These are phyloP conservation scores for Sporothrix brunneoviolacea DNA, from an alignment of 2,329 filamentous ascomycete species.

Conservation along the genomic window DNA sequence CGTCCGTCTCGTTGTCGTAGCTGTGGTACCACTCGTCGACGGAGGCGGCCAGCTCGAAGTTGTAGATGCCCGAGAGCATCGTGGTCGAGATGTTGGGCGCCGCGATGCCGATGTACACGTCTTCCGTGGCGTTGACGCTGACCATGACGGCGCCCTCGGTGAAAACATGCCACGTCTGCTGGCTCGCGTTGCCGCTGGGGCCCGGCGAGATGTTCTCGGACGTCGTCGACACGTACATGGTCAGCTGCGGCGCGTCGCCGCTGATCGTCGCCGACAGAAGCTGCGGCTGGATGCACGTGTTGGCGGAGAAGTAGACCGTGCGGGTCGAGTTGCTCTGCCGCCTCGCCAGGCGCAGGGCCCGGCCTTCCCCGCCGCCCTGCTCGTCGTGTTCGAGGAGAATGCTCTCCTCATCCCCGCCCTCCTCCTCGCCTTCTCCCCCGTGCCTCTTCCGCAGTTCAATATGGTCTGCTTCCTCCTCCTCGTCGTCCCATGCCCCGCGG, in stretches of 20 bases:
- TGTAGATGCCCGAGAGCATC: slow-evolving; percentile 61
- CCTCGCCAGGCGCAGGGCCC: slow-evolving; percentile 1
- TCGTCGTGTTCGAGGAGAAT: slow-evolving; percentile 13
- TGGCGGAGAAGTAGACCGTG: slow-evolving; percentile 74
- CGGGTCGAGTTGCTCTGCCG: slow-evolving; percentile 28
- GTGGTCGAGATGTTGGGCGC: slow-evolving; percentile 58
- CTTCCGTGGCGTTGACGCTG: slow-evolving; percentile 52
- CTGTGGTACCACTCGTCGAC: slow-evolving; percentile 71
- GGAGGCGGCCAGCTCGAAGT: slow-evolving; percentile 75
- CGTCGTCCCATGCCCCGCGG: slow-evolving; percentile 22
- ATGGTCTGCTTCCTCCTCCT: slow-evolving; percentile 9
- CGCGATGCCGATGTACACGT: slow-evolving; percentile 70
- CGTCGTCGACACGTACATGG: slow-evolving; percentile 67
- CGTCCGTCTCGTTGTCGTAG: slow-evolving; percentile 44
- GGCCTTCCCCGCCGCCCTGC: slow-evolving; percentile 13
- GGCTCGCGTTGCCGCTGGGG: slow-evolving; percentile 41
- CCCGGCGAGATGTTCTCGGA: slow-evolving; percentile 59
- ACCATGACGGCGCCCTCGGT: slow-evolving; percentile 64
- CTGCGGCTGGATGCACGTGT: slow-evolving; percentile 72
- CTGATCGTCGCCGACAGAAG: slow-evolving; percentile 37
- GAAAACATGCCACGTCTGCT: slow-evolving; percentile 46
- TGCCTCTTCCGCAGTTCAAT: slow-evolving; percentile 22
- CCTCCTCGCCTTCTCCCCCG: slow-evolving; percentile 16
- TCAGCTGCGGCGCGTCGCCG: slow-evolving; percentile 61
- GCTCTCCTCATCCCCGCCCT: slow-evolving; percentile 11